Evolutionary conservation across 2,329 filamentous ascomycete species (phyloP).

Genomic region (Ophiocordyceps camponoti-saundersi): DNA sequence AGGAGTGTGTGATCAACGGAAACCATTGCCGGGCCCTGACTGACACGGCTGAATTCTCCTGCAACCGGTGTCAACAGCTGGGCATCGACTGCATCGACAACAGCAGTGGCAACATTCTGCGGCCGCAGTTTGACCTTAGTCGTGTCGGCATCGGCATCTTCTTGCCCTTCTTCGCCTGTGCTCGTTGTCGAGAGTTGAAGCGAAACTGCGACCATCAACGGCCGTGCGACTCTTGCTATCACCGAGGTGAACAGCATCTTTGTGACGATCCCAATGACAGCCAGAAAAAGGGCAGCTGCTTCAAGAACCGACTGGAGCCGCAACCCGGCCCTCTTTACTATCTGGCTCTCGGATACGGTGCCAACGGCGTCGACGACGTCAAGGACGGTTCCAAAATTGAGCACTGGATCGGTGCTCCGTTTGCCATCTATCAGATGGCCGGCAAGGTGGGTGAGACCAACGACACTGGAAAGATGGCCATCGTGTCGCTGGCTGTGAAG

Average conservation of each 20-base stretch:
- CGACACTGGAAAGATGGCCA: conserved; percentile 2
- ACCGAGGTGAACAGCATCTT: background rate
- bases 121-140: conserved; percentile 10
- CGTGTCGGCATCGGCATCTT: conserved; percentile 14
- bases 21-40: conserved; percentile 7
- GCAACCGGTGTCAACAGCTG: conserved; percentile 11
- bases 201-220: conserved; percentile 18
- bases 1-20: conserved; percentile 2
- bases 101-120: conserved; percentile 4
- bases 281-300: conserved; percentile 3
- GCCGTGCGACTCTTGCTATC: conserved; percentile 18
- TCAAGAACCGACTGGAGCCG: conserved; percentile 4
- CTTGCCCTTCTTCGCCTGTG: conserved; percentile 10
- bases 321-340: conserved; percentile 16
- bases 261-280: conserved; percentile 4
- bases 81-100: conserved; percentile 12
- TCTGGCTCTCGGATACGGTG: conserved; percentile 12
- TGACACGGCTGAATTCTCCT: conserved; percentile 5
- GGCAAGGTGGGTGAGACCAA: background rate
- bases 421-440: conserved; percentile 4
- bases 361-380: conserved; percentile 10
- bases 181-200: conserved; percentile 6
- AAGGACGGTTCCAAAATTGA: conserved; percentile 9
- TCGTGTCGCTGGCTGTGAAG: conserved; percentile 1
- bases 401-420: conserved; percentile 10